Percentiles rank a stretch among this genome's conserved stretches.
phyloP scores from a whole-genome alignment of 345 rosid species.

The Nasturtium officinale region DNA sequence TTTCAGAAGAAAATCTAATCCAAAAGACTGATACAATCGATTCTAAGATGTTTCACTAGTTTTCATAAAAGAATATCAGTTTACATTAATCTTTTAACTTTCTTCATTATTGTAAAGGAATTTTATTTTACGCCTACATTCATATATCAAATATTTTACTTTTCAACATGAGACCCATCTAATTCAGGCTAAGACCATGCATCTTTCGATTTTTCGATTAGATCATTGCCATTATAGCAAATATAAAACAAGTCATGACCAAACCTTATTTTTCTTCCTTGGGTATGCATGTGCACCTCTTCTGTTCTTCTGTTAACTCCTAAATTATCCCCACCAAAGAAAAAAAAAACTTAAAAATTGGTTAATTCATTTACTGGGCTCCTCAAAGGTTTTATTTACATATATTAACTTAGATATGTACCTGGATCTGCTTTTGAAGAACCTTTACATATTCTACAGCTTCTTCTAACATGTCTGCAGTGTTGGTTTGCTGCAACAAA shows the following conservation, averaged over 20 bases:
- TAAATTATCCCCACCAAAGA: slow-evolving; percentile 27
- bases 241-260: slow-evolving; percentile 6
- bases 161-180: slow-evolving; percentile 6
- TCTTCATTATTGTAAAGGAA: slow-evolving; percentile 15
- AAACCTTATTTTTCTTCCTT: slow-evolving; percentile 46
- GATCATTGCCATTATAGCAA: slow-evolving; percentile 11
- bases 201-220: slow-evolving; percentile 17
- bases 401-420: slow-evolving; percentile 23
- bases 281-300: slow-evolving; percentile 60
- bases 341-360: slow-evolving; percentile 19
- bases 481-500: slow-evolving; percentile 79
- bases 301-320: slow-evolving; percentile 75
- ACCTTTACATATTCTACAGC: slow-evolving; percentile 76
- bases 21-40: not conserved
- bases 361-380: not conserved
- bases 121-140: slow-evolving; percentile 19
- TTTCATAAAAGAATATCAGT: slow-evolving; percentile 18
- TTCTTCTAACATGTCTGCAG: slow-evolving; percentile 85
- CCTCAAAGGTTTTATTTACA: slow-evolving; percentile 2
- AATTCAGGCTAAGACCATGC: slow-evolving; percentile 16
- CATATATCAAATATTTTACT: slow-evolving; percentile 18
- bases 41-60: not conserved
- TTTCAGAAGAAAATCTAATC: not conserved
- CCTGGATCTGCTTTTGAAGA: slow-evolving; percentile 82
- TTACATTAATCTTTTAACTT: not conserved